phyloP scores from a whole-genome alignment of 345 rosid species.

The Camelina hispida region DNA sequence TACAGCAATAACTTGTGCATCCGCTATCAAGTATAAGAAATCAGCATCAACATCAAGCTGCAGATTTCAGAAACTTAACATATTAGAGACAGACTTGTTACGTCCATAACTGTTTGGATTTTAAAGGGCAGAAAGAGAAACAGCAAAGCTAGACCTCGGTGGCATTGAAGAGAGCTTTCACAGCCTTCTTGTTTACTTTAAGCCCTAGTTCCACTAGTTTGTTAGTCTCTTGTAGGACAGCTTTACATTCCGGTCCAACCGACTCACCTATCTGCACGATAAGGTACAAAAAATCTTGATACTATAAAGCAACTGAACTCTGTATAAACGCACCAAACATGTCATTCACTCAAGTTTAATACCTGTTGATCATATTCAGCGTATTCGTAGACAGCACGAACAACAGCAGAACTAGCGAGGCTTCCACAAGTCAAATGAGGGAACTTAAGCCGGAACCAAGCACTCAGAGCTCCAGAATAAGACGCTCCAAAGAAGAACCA shows the following conservation, averaged over 20 bases:
- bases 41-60: constrained; percentile 92
- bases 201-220: constrained; percentile 69
- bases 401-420: constrained; percentile 97
- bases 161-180: constrained; percentile 74
- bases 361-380: constrained; percentile 89
- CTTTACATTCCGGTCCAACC: constrained; percentile 92
- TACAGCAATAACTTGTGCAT: constrained; percentile 84
- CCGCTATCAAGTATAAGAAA: constrained; percentile 89
- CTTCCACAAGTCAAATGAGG: constrained; percentile 98
- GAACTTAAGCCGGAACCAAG: constrained; percentile 94
- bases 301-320: constrained; percentile 1
- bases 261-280: constrained; percentile 75
- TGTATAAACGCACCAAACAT: background rate
- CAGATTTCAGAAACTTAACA: constrained; percentile 36
- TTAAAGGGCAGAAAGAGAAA: background rate
- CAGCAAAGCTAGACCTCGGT: constrained; percentile 65
- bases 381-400: constrained; percentile 79
- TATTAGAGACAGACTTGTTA: background rate
- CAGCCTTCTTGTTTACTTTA: constrained; percentile 59
- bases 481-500: constrained; percentile 93
- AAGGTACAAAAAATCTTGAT: constrained; percentile 15
- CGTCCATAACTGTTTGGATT: background rate
- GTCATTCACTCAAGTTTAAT: background rate
- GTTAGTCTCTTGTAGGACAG: constrained; percentile 73
- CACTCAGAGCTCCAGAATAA: constrained; percentile 94